These are phyloP conservation scores for Nitzschia sp. DNA, from an alignment of 108 stramenopile species.

Conservation along the genomic window DNA sequence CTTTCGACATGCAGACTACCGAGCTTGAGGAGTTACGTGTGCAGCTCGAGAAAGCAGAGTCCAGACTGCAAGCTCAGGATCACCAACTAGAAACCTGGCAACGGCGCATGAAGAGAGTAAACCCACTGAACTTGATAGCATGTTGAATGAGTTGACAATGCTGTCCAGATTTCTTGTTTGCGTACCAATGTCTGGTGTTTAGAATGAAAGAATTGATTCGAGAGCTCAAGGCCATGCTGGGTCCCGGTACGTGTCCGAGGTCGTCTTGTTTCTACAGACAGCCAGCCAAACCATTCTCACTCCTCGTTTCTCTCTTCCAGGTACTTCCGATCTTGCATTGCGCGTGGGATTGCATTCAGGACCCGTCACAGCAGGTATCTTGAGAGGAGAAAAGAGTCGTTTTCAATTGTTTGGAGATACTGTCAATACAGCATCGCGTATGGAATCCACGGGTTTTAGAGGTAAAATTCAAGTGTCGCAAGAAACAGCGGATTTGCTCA, in stretches of 20 bases:
- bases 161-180: slow-evolving; percentile 58
- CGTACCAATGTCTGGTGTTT: slow-evolving; percentile 40
- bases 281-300: too few species aligned
- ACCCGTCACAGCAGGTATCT: slow-evolving; percentile 61
- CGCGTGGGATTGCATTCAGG: too few species aligned
- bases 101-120: slow-evolving; percentile 63
- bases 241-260: too few species aligned
- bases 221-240: slow-evolving; percentile 21
- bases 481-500: slow-evolving; percentile 51
- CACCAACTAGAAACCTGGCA: slow-evolving; percentile 58
- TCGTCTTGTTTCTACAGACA: too few species aligned
- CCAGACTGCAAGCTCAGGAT: slow-evolving; percentile 33
- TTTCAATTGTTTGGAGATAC: slow-evolving; percentile 73
- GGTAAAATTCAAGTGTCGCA: slow-evolving; percentile 50
- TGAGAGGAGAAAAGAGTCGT: slow-evolving; percentile 55
- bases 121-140: slow-evolving; percentile 63
- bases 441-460: slow-evolving; percentile 39
- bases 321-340: slow-evolving; percentile 35
- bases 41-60: slow-evolving; percentile 40
- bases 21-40: slow-evolving; percentile 70
- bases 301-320: too few species aligned
- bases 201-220: slow-evolving; percentile 36
- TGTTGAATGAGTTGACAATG: slow-evolving; percentile 62
- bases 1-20: too few species aligned
- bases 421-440: too few species aligned